Percentiles rank a stretch among this genome's conserved stretches.
Evolutionary conservation across 345 rosid species (phyloP).

Genomic region (Iberis pinnata): DNA sequence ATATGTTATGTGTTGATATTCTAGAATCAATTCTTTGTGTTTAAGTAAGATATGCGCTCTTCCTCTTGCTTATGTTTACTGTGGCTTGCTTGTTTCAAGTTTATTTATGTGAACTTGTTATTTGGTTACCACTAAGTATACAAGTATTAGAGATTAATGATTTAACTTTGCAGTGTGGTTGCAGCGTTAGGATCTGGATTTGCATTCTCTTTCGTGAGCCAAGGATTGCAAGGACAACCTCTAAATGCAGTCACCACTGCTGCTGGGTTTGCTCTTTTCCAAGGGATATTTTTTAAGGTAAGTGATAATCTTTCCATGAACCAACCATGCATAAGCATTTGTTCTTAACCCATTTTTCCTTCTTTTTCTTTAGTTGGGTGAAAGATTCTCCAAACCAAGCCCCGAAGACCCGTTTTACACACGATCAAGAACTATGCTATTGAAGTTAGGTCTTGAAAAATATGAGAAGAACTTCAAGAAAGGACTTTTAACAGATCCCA

Average conservation of each 20-base stretch:
- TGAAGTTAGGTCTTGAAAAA: conserved; percentile 62
- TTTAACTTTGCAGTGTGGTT: conserved; percentile 54
- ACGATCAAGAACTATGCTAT: conserved; percentile 52
- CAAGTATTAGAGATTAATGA: background rate
- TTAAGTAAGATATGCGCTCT: too few species aligned
- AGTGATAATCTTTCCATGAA: conserved; percentile 12
- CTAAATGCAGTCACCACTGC: conserved; percentile 70
- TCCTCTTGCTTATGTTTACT: too few species aligned
- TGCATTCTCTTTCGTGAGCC: conserved; percentile 70
- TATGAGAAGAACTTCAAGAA: conserved; percentile 88
- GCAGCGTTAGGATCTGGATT: conserved; percentile 98
- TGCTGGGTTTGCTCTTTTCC: conserved; percentile 67
- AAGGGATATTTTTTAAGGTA: conserved; percentile 79
- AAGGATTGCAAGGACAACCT: conserved; percentile 67
- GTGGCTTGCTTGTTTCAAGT: too few species aligned
- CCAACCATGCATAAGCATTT: background rate
- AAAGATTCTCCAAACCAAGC: conserved; percentile 59
- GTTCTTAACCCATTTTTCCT: background rate
- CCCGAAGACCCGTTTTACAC: conserved; percentile 52
- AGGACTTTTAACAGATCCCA: conserved; percentile 73
- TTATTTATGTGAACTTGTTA: background rate
- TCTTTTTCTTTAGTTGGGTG: conserved; percentile 45
- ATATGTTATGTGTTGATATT: too few species aligned
- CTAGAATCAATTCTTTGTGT: too few species aligned
- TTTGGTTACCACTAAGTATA: background rate